These are phyloP conservation scores for Pichia inconspicua DNA, from an alignment of 1,139 yeast genomes.

Conservation along the genomic window DNA sequence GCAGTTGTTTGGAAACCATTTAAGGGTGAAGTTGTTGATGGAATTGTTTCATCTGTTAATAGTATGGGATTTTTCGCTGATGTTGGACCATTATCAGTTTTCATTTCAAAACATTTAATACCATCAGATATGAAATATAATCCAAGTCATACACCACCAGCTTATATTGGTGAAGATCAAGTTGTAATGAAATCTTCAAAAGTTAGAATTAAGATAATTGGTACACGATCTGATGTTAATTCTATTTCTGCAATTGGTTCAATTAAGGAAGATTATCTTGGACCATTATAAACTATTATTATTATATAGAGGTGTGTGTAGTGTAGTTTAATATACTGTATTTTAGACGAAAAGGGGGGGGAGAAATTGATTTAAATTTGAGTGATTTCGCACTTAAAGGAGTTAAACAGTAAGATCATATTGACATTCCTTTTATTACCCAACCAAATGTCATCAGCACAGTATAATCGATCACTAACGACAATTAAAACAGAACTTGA, in stretches of 20 bases:
- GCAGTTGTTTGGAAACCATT: conserved; percentile 99
- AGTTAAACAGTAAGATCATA: no score
- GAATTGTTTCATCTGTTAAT: conserved; percentile 87
- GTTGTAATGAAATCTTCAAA: conserved; percentile 89
- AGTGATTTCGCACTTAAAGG: no score
- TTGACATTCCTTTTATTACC: no score
- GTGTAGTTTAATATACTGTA: not conserved
- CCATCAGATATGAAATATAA: conserved; percentile 92
- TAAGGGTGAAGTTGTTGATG: conserved; percentile 97
- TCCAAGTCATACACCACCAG: conserved; percentile 96
- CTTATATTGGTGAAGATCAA: conserved; percentile 95
- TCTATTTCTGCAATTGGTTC: conserved; percentile 96
- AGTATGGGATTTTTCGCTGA: conserved; percentile 97
- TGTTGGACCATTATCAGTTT: conserved; percentile 93
- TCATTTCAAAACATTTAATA: conserved; percentile 88
- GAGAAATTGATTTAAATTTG: no score
- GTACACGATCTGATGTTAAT: conserved; percentile 95
- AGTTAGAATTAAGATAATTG: conserved; percentile 90
- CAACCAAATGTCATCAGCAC: conserved; percentile 35
- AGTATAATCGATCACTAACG: conserved; percentile 71
- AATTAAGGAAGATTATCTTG: conserved; percentile 93
- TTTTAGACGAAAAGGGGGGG: not conserved
- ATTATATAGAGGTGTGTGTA: not conserved
- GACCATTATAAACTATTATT: conserved; percentile 44
- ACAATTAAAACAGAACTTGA: conserved; percentile 73